phyloP scores from a whole-genome alignment of 1,284 basidiomycete genomes.

The Naganishia cerealis region DNA sequence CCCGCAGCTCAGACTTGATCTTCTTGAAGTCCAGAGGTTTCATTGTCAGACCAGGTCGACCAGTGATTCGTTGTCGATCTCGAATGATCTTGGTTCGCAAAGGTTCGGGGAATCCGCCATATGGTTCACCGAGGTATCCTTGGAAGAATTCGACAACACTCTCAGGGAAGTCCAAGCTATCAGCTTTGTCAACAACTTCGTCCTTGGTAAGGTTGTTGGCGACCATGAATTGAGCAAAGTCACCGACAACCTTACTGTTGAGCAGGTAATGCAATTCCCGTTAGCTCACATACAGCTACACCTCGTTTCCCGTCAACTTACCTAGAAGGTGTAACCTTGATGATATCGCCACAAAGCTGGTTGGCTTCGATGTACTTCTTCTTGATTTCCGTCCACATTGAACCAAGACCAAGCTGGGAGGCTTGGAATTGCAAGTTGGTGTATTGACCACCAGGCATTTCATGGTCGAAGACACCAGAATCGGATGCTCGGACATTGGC shows the following conservation, averaged over 20 bases:
- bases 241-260: slow-evolving; percentile 77
- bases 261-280: background rate
- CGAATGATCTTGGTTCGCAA: slow-evolving; percentile 88
- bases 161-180: slow-evolving; percentile 81
- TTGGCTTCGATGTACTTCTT: slow-evolving; percentile 98
- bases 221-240: slow-evolving; percentile 99
- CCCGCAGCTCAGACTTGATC: slow-evolving; percentile 86
- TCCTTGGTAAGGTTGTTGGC: slow-evolving; percentile 85
- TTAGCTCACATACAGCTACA: background rate
- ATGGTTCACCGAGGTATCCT: slow-evolving; percentile 93
- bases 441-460: slow-evolving; percentile 98
- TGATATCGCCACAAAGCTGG: slow-evolving; percentile 93
- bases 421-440: slow-evolving; percentile 98
- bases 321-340: slow-evolving; percentile 97
- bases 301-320: background rate
- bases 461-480: slow-evolving; percentile 96
- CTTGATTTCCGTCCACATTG: slow-evolving; percentile 98
- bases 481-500: slow-evolving; percentile 96
- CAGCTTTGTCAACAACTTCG: slow-evolving; percentile 82
- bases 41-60: slow-evolving; percentile 84
- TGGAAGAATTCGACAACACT: slow-evolving; percentile 97
- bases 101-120: slow-evolving; percentile 98
- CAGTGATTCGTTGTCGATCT: slow-evolving; percentile 88
- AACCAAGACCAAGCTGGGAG: slow-evolving; percentile 91
- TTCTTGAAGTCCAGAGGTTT: slow-evolving; percentile 90